Conservation (phyloP, 2,329 filamentous ascomycete genomes). For the Stagonosporopsis tanaceti region DNA sequence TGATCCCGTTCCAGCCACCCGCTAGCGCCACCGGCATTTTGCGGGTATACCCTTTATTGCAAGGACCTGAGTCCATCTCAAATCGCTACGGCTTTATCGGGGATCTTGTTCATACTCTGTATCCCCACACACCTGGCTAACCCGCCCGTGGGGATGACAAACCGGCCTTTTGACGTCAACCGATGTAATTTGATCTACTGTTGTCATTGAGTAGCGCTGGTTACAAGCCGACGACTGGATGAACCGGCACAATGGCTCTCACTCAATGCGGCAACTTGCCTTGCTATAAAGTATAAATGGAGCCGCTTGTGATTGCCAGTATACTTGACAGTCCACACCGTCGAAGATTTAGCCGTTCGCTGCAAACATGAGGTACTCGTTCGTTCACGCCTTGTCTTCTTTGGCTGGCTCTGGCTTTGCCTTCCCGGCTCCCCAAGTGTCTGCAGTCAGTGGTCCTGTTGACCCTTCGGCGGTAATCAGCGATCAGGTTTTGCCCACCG, state of each 20-base stretch:
- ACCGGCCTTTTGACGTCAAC: conserved; percentile 6
- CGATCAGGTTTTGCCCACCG: conserved; percentile 34
- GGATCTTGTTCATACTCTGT: background rate
- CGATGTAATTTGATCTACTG: background rate
- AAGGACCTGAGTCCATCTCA: background rate
- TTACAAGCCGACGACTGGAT: conserved; percentile 3
- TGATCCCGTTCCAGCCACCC: conserved; percentile 3
- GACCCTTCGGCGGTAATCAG: conserved; percentile 16
- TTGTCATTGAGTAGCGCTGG: background rate
- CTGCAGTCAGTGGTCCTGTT: conserved; percentile 11
- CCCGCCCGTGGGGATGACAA: conserved; percentile 1
- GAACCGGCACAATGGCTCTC: conserved; percentile 2
- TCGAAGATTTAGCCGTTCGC: background rate
- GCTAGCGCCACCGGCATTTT: conserved; percentile 9
- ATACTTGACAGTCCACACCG: background rate
- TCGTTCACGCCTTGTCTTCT: conserved; percentile 7
- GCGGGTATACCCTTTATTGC: conserved; percentile 11
- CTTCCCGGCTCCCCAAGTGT: conserved; percentile 18
- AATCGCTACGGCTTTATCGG: conserved; percentile 3
- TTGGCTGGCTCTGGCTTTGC: conserved; percentile 16
- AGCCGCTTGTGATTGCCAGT: background rate
- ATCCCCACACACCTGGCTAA: background rate
- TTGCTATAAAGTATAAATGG: conserved; percentile 2
- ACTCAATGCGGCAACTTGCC: background rate
- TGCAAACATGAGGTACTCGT: conserved; percentile 13